Conservation (phyloP, 345 rosid genomes). For the Dipteronia dyeriana region DNA sequence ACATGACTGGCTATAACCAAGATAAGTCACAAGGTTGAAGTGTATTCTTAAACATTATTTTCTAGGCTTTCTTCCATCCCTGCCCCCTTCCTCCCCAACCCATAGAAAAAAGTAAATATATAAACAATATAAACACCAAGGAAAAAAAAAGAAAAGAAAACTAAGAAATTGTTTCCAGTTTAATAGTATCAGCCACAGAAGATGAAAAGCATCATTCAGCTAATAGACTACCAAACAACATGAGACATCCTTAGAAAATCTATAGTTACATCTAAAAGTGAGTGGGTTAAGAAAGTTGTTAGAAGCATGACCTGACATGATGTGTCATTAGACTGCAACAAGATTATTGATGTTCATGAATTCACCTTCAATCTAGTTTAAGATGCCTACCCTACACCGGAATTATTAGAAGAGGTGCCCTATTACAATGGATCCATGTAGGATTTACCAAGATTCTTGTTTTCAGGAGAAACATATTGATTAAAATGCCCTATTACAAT, state of each 20-base stretch:
- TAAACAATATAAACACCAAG: not conserved
- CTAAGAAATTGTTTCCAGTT: not conserved
- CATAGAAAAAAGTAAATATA: not conserved
- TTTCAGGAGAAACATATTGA: constrained; percentile 2
- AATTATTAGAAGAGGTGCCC: not conserved
- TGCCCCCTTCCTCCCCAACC: not conserved
- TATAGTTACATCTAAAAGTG: not conserved
- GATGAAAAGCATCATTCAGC: not conserved
- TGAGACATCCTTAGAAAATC: not conserved
- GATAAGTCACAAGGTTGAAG: not conserved
- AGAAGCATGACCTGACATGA: not conserved
- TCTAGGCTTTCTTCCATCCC: not conserved
- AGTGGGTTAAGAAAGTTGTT: not conserved
- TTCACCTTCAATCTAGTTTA: not conserved
- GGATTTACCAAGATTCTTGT: not conserved
- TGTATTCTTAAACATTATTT: not conserved
- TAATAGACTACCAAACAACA: not conserved
- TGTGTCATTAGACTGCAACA: not conserved
- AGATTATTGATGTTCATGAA: not conserved
- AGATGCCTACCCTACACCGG: not conserved
- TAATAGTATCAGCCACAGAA: not conserved
- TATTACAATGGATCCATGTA: not conserved
- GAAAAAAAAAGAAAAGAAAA: not conserved
- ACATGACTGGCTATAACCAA: not conserved
- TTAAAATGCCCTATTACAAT: not conserved